phyloP scores from a whole-genome alignment of 1,284 basidiomycete genomes.

The Rhodotorula sp. region DNA sequence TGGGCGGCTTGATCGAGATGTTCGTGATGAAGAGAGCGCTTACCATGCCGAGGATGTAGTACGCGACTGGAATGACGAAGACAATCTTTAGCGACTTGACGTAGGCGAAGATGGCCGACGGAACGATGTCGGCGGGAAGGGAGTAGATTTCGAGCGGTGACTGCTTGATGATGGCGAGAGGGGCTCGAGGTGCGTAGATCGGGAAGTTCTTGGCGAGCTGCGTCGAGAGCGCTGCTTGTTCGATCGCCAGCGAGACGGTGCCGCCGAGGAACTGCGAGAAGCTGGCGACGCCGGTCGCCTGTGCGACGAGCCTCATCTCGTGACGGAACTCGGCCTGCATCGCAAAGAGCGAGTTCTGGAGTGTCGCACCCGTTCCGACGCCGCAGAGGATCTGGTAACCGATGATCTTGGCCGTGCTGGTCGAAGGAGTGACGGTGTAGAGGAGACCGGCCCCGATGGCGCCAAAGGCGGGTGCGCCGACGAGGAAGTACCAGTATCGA shows the following conservation, averaged over 20 bases:
- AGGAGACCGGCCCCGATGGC: conserved; percentile 54
- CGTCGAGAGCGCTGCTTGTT: conserved; percentile 27
- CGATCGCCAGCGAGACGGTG: conserved; percentile 31
- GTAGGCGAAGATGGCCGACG: conserved; percentile 25
- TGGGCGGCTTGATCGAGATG: conserved; percentile 32
- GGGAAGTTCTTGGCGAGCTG: conserved; percentile 30
- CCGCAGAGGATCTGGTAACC: conserved; percentile 51
- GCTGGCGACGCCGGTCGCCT: conserved; percentile 30
- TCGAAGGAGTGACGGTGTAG: conserved; percentile 49
- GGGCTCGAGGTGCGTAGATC: conserved; percentile 28
- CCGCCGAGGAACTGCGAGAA: conserved; percentile 28
- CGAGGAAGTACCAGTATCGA: conserved; percentile 52
- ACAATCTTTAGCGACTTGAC: conserved; percentile 25
- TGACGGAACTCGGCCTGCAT: conserved; percentile 39
- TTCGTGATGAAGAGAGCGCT: conserved; percentile 30
- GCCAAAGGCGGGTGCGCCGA: conserved; percentile 47
- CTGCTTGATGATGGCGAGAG: conserved; percentile 25
- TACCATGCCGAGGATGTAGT: conserved; percentile 15
- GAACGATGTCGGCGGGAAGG: conserved; percentile 1
- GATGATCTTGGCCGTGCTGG: conserved; percentile 50
- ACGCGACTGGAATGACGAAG: conserved; percentile 25
- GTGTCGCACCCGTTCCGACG: conserved; percentile 20
- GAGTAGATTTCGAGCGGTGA: conserved; percentile 28
- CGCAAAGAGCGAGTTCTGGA: conserved; percentile 36
- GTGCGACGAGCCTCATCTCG: conserved; percentile 21